Evolutionary conservation across 805 yeast genomes (phyloP).

Genomic region (Saccharomyces eubayanus): DNA sequence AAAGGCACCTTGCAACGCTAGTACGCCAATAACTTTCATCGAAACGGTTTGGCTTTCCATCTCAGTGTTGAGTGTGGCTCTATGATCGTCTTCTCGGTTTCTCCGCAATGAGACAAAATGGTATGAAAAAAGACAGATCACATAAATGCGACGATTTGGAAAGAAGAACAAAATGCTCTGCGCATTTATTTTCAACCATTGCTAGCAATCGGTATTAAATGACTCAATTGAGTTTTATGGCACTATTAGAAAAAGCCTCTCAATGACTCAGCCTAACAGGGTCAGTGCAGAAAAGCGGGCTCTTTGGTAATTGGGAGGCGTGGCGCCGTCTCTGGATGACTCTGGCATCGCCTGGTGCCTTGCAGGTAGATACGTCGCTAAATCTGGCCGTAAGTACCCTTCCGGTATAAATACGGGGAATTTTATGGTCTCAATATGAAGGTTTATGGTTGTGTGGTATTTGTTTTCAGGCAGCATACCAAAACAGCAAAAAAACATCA

Average conservation of each 20-base stretch:
- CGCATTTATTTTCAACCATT: not conserved
- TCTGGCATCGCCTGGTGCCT: not conserved
- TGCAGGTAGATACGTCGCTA: not conserved
- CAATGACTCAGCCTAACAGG: not conserved
- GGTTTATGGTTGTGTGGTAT: not conserved
- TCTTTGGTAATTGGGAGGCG: not conserved
- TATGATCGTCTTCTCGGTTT: not conserved
- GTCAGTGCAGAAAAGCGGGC: not conserved
- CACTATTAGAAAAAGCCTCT: not conserved
- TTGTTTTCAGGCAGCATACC: not conserved
- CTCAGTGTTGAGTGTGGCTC: not conserved
- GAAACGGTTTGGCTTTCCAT: not conserved
- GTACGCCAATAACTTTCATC: constrained; percentile 45
- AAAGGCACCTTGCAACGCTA: constrained; percentile 75
- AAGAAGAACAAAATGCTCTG: not conserved
- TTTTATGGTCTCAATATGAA: not conserved
- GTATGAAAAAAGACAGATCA: not conserved
- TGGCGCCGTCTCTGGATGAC: not conserved
- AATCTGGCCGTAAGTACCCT: not conserved
- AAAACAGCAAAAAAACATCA: not conserved
- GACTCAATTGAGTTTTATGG: not conserved
- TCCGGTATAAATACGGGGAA: not conserved
- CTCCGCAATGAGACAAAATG: not conserved
- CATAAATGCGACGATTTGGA: not conserved
- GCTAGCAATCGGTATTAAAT: not conserved